Evolutionary conservation across 192 early-diverging fungal genomes (phyloP).

Genomic region (Rhizophagus clarus): DNA sequence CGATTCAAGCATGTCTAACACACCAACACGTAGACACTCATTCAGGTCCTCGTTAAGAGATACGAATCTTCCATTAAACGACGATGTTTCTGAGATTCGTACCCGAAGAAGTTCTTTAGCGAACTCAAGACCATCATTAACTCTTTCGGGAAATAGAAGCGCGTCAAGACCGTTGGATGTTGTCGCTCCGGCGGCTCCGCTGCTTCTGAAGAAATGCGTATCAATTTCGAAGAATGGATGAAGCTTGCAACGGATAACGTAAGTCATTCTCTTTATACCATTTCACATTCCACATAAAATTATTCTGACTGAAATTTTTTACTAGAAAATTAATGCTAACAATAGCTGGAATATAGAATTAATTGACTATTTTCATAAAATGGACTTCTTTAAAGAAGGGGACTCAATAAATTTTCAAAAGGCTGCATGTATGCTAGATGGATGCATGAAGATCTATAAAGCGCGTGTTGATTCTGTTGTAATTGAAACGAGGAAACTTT

Average conservation of each 20-base stretch:
- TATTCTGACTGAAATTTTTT: too few relatives aligned
- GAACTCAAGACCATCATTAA: conserved; percentile 13
- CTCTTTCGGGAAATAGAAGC: neutral
- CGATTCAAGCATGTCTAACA: too few relatives aligned
- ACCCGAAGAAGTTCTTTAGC: neutral
- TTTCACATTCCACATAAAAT: too few relatives aligned
- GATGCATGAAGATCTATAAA: conserved; percentile 96
- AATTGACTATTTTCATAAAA: conserved; percentile 97
- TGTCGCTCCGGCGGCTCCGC: conserved; percentile 9
- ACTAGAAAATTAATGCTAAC: conserved; percentile 89
- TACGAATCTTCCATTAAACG: neutral
- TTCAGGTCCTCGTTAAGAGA: neutral
- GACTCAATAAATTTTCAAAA: conserved; percentile 99
- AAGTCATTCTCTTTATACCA: neutral
- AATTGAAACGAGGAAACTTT: conserved; percentile 84
- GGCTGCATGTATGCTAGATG: conserved; percentile 95
- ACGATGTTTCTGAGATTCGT: neutral
- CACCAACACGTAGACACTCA: neutral
- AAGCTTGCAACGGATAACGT: conserved; percentile 97
- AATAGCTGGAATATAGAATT: conserved; percentile 97
- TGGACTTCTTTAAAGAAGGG: conserved; percentile 88
- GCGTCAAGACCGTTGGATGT: neutral
- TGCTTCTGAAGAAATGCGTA: conserved; percentile 43
- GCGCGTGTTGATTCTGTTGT: conserved; percentile 97
- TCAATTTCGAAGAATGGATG: conserved; percentile 92